Evolutionary conservation across 164 flowering plant genomes (phyloP), one percentile per base, ranked within the genome.

Genomic region (Macadamia tetraphylla): DNA sequence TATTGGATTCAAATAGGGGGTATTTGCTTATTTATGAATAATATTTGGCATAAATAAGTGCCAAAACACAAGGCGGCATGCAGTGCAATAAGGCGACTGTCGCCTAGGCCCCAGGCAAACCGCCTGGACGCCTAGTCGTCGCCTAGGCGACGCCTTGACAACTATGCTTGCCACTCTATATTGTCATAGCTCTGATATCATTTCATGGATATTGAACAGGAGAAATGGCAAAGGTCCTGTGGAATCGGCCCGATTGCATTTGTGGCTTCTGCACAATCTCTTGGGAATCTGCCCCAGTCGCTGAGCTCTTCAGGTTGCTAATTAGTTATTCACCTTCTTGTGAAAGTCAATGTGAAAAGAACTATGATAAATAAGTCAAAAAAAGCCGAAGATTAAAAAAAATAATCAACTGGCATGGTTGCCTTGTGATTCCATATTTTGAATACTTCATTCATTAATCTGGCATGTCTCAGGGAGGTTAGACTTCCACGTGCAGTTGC

Each of bases 221-320:
- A 88, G 64, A 90, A 86, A 77, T 76, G 89, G 78, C 83, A 74
- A 56, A 79, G 61, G 62, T 68, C 85, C 15, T 95, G 99, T 71
- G 89, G 96, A 63, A 78, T 89, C 67, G 98, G 97, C 44, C 96
- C 90, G 1, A 66, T 92, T 77, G 98, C 96, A 29, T 89, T 92
- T 65, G 51, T 95, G 68, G 98, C 98, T 66, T 80, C 85, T 69
- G 85, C 73, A n/a, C 88, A 83, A 64, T 81, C 88, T 46, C 87
- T 89, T 61, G 85, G 80, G 49, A 86, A 64, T 66, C 74, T 95
- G 46, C 98, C 97, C 23, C 86, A 82, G 65, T 73, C 88, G 60
- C 82, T 92, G 82, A 84, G 80, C 76, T 79, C 84, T 57, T 90
- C 99, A 78, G 98, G 98, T 87, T 66, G 14, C 17, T 56, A 35